Conservation (phyloP, 169 alveolate species). For the Eimeria falciformis region DNA sequence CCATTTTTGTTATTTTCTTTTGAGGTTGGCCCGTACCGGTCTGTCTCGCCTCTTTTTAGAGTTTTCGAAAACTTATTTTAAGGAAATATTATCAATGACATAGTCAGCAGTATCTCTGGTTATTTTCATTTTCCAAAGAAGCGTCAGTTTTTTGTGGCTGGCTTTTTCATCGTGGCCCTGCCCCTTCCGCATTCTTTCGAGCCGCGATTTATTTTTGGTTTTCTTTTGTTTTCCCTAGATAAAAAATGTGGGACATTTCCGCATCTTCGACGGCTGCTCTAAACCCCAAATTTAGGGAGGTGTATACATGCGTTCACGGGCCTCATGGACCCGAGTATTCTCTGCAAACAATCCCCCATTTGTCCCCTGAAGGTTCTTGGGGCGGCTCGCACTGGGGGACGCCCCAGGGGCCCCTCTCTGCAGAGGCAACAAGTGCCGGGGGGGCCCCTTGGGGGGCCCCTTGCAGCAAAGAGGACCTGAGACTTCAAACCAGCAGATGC, state of each 20-base stretch:
- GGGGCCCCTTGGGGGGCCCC: conserved; percentile 3
- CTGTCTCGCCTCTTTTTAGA: too few relatives aligned
- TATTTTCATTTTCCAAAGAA: too few relatives aligned
- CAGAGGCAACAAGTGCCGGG: neutral
- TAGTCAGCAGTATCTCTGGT: too few relatives aligned
- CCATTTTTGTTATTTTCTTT: too few relatives aligned
- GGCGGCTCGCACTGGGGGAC: conserved; percentile 1
- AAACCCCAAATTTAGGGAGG: conserved; percentile 1
- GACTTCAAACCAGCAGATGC: neutral
- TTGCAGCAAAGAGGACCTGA: neutral
- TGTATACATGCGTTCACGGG: neutral
- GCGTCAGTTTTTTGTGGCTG: too few relatives aligned
- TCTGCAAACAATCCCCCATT: neutral
- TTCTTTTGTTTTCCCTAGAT: too few relatives aligned
- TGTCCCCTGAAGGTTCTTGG: neutral
- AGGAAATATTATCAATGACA: too few relatives aligned
- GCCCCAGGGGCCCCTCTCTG: conserved; percentile 15
- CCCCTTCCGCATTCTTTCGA: too few relatives aligned
- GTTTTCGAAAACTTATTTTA: too few relatives aligned
- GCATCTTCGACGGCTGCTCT: neutral
- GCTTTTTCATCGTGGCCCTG: too few relatives aligned
- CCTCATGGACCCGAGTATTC: neutral
- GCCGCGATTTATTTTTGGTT: too few relatives aligned
- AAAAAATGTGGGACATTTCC: neutral
- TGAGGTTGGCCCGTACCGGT: too few relatives aligned